A percentile compares a stretch with the other conserved stretches of the same genome.
phyloP scores from a whole-genome alignment of 2,329 filamentous ascomycete genomes.

The Alternaria infectoria region DNA sequence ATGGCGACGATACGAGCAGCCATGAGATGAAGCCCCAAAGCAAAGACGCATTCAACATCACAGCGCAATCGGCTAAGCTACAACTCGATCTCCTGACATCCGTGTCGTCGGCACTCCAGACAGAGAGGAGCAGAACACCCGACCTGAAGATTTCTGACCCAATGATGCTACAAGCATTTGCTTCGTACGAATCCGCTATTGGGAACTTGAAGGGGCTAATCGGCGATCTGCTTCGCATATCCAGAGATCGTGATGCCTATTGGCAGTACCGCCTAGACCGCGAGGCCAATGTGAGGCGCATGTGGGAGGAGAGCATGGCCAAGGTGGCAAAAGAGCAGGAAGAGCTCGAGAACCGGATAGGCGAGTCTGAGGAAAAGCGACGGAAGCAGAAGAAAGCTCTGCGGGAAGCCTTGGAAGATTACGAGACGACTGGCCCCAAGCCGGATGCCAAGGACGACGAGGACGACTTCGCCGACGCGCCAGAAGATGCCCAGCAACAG shows the following conservation, averaged over 20 bases:
- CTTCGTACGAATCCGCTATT: slow-evolving; percentile 88
- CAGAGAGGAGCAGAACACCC: slow-evolving; percentile 73
- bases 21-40: slow-evolving; percentile 74
- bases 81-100: slow-evolving; percentile 90
- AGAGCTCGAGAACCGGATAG: slow-evolving; percentile 83
- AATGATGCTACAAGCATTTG: slow-evolving; percentile 75
- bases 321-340: slow-evolving; percentile 95
- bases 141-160: slow-evolving; percentile 76
- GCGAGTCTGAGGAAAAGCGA: slow-evolving; percentile 87
- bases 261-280: slow-evolving; percentile 96
- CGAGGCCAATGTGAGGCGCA: slow-evolving; percentile 86
- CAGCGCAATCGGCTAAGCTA: slow-evolving; percentile 89
- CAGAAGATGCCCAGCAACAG: slow-evolving; percentile 46
- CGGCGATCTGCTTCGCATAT: slow-evolving; percentile 87
- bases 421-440: slow-evolving; percentile 33
- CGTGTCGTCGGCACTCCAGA: slow-evolving; percentile 81
- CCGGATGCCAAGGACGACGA: slow-evolving; percentile 24
- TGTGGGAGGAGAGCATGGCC: slow-evolving; percentile 99
- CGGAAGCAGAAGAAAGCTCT: slow-evolving; percentile 88
- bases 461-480: slow-evolving; percentile 43
- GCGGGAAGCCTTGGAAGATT: slow-evolving; percentile 77
- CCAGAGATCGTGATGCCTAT: slow-evolving; percentile 90
- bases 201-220: slow-evolving; percentile 84
- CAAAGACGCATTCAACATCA: slow-evolving; percentile 96
- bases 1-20: slow-evolving; percentile 79